phyloP scores from a whole-genome alignment of 2,329 filamentous ascomycete genomes.

The Ophiostoma fasciatum region DNA sequence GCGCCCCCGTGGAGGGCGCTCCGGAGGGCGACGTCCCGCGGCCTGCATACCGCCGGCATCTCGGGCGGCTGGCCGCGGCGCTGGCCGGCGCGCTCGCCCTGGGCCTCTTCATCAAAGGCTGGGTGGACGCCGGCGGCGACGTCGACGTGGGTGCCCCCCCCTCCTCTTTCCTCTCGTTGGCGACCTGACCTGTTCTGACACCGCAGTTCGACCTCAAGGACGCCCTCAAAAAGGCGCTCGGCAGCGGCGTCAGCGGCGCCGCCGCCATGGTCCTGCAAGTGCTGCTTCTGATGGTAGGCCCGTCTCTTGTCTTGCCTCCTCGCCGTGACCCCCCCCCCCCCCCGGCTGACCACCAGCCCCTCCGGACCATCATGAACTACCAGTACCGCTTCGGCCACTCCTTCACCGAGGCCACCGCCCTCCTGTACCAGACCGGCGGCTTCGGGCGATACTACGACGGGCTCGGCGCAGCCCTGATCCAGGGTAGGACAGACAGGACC shows the following conservation, averaged over 20 bases:
- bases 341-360: too few relatives aligned
- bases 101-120: conserved; percentile 28
- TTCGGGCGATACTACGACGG: conserved; percentile 30
- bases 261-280: conserved; percentile 34
- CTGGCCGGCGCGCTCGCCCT: conserved; percentile 19
- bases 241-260: conserved; percentile 30
- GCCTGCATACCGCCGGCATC: conserved; percentile 9
- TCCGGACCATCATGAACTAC: conserved; percentile 36
- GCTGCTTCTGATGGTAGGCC: conserved; percentile 28
- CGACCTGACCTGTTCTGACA: background rate
- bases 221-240: conserved; percentile 29
- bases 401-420: conserved; percentile 24
- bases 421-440: conserved; percentile 27
- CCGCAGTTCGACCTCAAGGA: conserved; percentile 29
- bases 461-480: conserved; percentile 27
- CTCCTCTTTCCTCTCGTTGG: background rate
- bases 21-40: background rate
- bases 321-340: background rate
- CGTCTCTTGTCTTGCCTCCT: background rate
- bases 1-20: background rate
- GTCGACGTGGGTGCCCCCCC: conserved; percentile 19
- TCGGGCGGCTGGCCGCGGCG: conserved; percentile 23
- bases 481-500: too few relatives aligned
- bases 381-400: conserved; percentile 31
- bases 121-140: conserved; percentile 27